Evolutionary conservation across 2,329 filamentous ascomycete species (phyloP).

Genomic region (Phyllachora maydis): DNA sequence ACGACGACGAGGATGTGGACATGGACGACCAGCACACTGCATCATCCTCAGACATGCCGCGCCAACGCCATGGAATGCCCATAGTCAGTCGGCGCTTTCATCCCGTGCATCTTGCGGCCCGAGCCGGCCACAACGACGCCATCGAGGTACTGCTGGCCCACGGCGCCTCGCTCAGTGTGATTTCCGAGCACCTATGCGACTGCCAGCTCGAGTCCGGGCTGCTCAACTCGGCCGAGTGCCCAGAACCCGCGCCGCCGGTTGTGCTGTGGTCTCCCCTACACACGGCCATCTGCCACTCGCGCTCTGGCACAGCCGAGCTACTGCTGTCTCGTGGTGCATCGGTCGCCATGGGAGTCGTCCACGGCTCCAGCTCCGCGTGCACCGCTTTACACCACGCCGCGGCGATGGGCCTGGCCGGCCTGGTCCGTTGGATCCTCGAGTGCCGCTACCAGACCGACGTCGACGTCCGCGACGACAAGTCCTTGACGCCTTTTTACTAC

Average conservation of each 20-base stretch:
- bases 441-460: slow-evolving; percentile 5
- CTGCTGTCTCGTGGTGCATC: slow-evolving; percentile 7
- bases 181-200: slow-evolving; percentile 5
- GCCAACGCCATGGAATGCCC: not conserved
- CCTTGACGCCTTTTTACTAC: slow-evolving; percentile 9
- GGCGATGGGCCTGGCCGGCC: slow-evolving; percentile 5
- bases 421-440: slow-evolving; percentile 6
- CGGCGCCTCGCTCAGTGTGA: slow-evolving; percentile 5
- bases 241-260: not conserved
- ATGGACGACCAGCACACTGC: not conserved
- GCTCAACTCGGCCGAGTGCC: slow-evolving; percentile 5
- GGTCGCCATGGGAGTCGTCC: slow-evolving; percentile 4
- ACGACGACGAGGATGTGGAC: slow-evolving; percentile 2
- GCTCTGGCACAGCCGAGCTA: slow-evolving; percentile 6
- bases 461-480: slow-evolving; percentile 5
- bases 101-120: slow-evolving; percentile 8
- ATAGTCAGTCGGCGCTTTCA: slow-evolving; percentile 3
- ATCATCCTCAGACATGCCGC: not conserved
- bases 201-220: slow-evolving; percentile 6
- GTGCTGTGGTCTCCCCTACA: slow-evolving; percentile 8
- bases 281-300: slow-evolving; percentile 8
- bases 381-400: slow-evolving; percentile 10
- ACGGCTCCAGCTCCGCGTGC: slow-evolving; percentile 1
- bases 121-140: slow-evolving; percentile 6
- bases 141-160: slow-evolving; percentile 6